Base-by-base conservation (phyloP, 495 filamentous ascomycete genomes). In the Aspergillus incahuasiensis region DNA sequence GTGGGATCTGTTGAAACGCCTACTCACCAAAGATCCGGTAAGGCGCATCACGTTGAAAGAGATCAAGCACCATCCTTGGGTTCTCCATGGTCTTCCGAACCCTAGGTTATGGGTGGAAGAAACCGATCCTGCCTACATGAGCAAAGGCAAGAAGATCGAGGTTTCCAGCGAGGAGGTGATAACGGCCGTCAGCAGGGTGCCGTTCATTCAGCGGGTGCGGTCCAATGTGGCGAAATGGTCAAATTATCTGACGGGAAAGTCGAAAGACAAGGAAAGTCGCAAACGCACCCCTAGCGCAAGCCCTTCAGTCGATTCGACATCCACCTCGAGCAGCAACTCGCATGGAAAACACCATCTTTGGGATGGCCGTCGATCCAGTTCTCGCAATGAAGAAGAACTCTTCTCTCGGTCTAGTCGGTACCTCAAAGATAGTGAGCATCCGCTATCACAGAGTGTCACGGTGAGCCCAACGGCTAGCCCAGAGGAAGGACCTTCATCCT, bases 61-160 rank as follows among this genome's bases (percentile, higher is more conserved):
- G 63, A 92, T 97, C 61, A 97, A 97, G 67, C 89, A 87, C 52
- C 94, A 99, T 63, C 86, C 88, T n/a, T 99, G 94, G 91, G 86
- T 96, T 32, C 77, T 92, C n/a, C 69, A 84, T 43, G 92, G 86
- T 41, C 81, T 99, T 43, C 72, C 80, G 28, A 86, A 96, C 59
- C 82, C 86, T 41, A 73, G 81, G 20, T 73, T 76, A 3, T 99
- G 94, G 94, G 81, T 97, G 15, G 91, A 97, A 60, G 89, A 96
- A 53, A 96, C 90, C 6, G 95, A 99, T 67, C 91, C 92, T 6
- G 85, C 79, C 20, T 80, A 84, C 24, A 86, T 86, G 56, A 87
- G 86, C 55, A 85, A 91, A 51, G 91, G 91, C 56, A 87, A 89
- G 71, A 89, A 84, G 73, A 97, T 99, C 60, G 87, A 96, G 66